Evolutionary conservation across 306 rosid genomes (phyloP), one percentile per base, ranked within the genome.

Genomic region (Acacia crassicarpa): DNA sequence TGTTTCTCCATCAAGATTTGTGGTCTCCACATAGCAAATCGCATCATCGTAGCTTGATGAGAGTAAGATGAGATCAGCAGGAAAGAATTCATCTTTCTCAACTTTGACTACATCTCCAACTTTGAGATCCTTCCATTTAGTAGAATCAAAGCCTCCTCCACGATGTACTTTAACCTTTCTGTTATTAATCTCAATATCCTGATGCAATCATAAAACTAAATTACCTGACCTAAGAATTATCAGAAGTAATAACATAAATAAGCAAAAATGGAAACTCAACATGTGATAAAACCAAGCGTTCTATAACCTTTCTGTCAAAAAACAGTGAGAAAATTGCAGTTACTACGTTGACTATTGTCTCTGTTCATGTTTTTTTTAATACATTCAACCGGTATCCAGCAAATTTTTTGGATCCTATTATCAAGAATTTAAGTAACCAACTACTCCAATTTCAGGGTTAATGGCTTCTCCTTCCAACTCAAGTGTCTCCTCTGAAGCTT

Each of bases 181-280:
- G 85, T 96, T 96, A 88, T 96, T 96, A 89, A 92, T 83, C 83
- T 96, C 99, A 48, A 94, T 87, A 85, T 96, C 99, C 99, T 93
- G 87, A 74, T 74, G 33, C 80, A 65, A 90, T 54, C 58, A 79
- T 14, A 46, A 80, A 20, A 85, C 81, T 67, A 83, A 14, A 84
- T 89, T 85, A 83, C 11, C 71, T 62, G 12, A 83, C 80, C 81
- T 11, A 78, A 49, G 12, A 69, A 46, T 84, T 67, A 65, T 51
- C 77, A 32, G 74, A 58, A 83, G 65, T 10, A 78, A 46, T 16
- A 48, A 48, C 71, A 79, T 38, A 25, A 27, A 44, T 9, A 75
- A 41, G 33, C 43, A 32, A 15, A 20, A 38, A 67, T 15, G 41
- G 27, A 25, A 43, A 48, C 20, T 17, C 38, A 22, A 48, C 43